Evolutionary conservation across 768 basidiomycete species (phyloP), one percentile per base, ranked within the genome.

Genomic region (Coprinopsis cinerea): DNA sequence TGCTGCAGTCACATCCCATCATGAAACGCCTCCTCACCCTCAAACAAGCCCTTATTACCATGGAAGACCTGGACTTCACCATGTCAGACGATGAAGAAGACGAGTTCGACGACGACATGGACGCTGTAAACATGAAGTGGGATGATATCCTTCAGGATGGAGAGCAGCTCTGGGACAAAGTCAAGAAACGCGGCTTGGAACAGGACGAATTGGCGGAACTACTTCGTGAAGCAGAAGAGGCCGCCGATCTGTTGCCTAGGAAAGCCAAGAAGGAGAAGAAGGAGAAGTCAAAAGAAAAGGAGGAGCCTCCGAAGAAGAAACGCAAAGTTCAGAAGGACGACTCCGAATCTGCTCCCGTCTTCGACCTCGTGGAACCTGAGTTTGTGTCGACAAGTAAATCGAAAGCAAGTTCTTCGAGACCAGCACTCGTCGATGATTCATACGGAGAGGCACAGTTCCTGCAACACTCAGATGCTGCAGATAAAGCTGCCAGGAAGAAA

Each of bases 61-160:
- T 98, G 44, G 93, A 96, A 67, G 85, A 83, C 42, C 76, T 95
- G n/a, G 86, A 88, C 63, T 83, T 95, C 52, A 74, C 74, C 10
- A 62, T 64, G 47, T 69, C 74, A 35, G 75, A 78, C 37, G 74
- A 73, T 1, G 73, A 72, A 4, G 65, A 69, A 3, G 75, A 75
- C 5, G 64, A 65, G 23, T 56, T 59, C 13, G 44, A 46, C 15
- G 52, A 54, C 10, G 54, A 55, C 28, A 59, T 63, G 55, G 48
- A 59, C 25, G 58, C 57, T 15, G 47, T 30, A 13, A 49, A 48
- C 30, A 44, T 43, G 48, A 48, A 48, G 24, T 48, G 48, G 55
- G 65, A 68, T 26, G 73, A 75, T 56, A 65, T 59, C 54, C 64
- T 67, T 47, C 56, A 55, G 37, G 75, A 74, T 40, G 67, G 67